Base-by-base conservation (phyloP, 2,329 filamentous ascomycete genomes). In the Fusarium beomiforme region DNA sequence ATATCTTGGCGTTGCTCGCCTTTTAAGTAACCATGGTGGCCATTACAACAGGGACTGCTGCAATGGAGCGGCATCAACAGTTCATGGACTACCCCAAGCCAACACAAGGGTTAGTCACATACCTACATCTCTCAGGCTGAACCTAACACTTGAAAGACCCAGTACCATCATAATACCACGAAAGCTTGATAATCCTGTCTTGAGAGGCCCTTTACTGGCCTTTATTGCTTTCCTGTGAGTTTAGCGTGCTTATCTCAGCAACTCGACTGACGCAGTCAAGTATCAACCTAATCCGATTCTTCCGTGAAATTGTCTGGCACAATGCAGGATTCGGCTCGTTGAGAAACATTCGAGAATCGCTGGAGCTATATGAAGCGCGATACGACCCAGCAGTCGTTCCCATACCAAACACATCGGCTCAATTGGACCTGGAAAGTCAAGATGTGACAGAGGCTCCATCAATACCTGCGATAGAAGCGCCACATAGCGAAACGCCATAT, bases 261-360 rank as follows among this genome's bases (percentile, higher is more conserved):
- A n/a, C 29, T 11, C 2, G 6, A 26, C 44, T 64, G 3, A 64
- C 23, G 13, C 5, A 2, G 0, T 3, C 17, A 16, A 75, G 73
- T 8, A 72, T 75, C 44, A 70, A 75, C 50, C 60, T 53, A 21
- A 17, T 70, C n/a, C 66, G 65, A 11, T 64, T 73, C 31, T 51
- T 75, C 19, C 72, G 72, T 3, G 59, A 72, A 37, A 12, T 55
- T 12, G 73, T 69, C 16, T 93, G 89, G 89, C 81, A 81, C 53
- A 90, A 90, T 78, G 89, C 89, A 26, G 89, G 89, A 31, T 92
- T 93, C 75, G 82, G 80, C 41, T 80, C 82, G 9, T 81, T 93
- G 29, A 86, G 88, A 44, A 81, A 85, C 23, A 84, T 89, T 50
- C 81, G 83, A 24, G 79, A 85, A 26, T 81, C 77, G 11, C 77